Evolutionary conservation across 2,329 filamentous ascomycete species (phyloP), one percentile per base, ranked within the genome.

Genomic region (Colletotrichum gigasporum): DNA sequence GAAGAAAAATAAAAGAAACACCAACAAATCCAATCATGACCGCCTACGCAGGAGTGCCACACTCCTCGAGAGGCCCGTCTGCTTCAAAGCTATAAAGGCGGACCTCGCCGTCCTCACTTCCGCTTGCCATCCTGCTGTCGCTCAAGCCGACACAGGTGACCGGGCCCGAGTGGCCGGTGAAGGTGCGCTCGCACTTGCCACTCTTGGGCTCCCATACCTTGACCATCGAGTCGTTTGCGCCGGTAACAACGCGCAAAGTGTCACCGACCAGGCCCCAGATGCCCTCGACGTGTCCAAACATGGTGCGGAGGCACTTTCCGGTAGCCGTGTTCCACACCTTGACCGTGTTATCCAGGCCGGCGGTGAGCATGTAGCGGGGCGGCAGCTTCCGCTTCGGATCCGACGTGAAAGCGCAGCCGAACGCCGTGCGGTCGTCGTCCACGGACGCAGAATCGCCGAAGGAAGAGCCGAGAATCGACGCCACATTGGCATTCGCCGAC

Each of bases 261-360:
- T 98, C 95, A 3, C 92, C 95, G 0, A 92, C 93, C 3, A 99
- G 84, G 5, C 92, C 91, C 96, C 96, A 99, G 18, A 99, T 91
- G 30, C 96, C 96, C 76, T 99, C 96, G 20, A 99, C 87, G 72
- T 99, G 96, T 0, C 96, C 96, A 74, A 98, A 99, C 82, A 97
- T 97, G 30, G 93, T 97, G 66, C 93, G 91, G 32, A 97, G 84
- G 71, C 93, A 97, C 67, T 88, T 88, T 35, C 93, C 93, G 0
- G 91, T 91, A 5, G 86, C 87, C 2, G 94, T 92, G 74, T 97
- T 93, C 95, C 96, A 99, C 18, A 68, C 54, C 56, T 67, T 68
- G 67, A 98, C 92, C 0, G 94, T 97, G 61, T 90, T 91, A 76
- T 99, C 96, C 16, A 99, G 85, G 0, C 93, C 94, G 52, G 93